Conservation (phyloP, 805 yeast species). For the Ogataea minuta region DNA sequence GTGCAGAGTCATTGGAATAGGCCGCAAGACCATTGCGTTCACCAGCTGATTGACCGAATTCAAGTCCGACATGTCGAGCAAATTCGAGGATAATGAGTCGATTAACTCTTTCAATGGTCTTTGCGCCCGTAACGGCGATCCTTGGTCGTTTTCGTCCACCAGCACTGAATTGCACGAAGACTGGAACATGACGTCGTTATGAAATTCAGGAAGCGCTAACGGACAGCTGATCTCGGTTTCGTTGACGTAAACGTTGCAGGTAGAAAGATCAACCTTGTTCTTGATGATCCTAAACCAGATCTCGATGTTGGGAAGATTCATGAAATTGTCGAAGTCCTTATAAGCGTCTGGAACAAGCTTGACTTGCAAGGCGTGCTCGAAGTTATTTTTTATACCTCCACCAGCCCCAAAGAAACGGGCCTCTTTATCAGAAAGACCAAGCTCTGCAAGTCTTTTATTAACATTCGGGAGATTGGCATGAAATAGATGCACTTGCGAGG, state of each 20-base stretch:
- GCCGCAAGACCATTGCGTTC: constrained; percentile 17
- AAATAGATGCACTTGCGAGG: constrained; percentile 20
- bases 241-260: constrained; percentile 26
- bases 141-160: constrained; percentile 17
- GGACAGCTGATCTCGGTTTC: constrained; percentile 30
- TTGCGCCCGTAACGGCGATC: constrained; percentile 19
- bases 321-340: constrained; percentile 21
- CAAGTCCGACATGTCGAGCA: constrained; percentile 22
- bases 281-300: constrained; percentile 30
- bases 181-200: constrained; percentile 32
- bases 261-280: constrained; percentile 18
- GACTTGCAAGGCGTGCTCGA: constrained; percentile 29
- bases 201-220: constrained; percentile 26
- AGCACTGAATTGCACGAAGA: constrained; percentile 30
- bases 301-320: constrained; percentile 32
- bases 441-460: constrained; percentile 22
- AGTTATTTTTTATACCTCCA: constrained; percentile 32
- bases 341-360: constrained; percentile 35
- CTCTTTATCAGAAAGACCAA: constrained; percentile 25
- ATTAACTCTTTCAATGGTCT: constrained; percentile 22
- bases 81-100: constrained; percentile 20
- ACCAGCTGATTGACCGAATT: constrained; percentile 18
- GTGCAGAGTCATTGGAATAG: constrained; percentile 15
- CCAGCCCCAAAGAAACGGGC: constrained; percentile 29
- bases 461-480: constrained; percentile 29